A percentile compares a stretch with the other conserved stretches of the same genome.
Evolutionary conservation across 257 asterid species (phyloP).

Genomic region (Euphrasia confusa): DNA sequence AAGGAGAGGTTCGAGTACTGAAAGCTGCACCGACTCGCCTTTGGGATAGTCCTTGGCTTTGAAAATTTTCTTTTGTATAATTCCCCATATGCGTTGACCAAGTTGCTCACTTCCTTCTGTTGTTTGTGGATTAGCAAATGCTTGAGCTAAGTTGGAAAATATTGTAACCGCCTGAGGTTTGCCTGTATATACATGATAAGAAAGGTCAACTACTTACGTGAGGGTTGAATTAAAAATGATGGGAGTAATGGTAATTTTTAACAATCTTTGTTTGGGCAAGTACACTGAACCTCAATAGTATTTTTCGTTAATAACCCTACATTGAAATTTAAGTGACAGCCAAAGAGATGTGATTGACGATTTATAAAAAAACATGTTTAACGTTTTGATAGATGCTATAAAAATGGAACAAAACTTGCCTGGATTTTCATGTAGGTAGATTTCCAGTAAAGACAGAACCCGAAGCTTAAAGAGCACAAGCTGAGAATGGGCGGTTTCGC

Average conservation of each 20-base stretch:
- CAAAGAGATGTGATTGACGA: not conserved
- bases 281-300: no score
- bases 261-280: not conserved
- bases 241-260: not conserved
- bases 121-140: conserved; percentile 69
- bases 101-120: conserved; percentile 96
- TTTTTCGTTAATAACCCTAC: not conserved
- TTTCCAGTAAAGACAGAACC: conserved; percentile 87
- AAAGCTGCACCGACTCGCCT: conserved; percentile 59
- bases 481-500: conserved; percentile 96
- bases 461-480: conserved; percentile 95
- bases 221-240: not conserved
- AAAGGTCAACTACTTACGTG: conserved; percentile 8
- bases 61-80: conserved; percentile 81
- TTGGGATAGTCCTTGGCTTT: conserved; percentile 86
- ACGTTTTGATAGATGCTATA: not conserved
- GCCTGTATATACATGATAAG: conserved; percentile 43
- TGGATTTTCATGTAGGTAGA: conserved; percentile 90
- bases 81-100: conserved; percentile 91
- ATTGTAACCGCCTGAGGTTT: conserved; percentile 68
- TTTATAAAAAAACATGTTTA: not conserved
- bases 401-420: conserved; percentile 43
- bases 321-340: not conserved
- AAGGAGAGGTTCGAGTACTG: conserved; percentile 63
- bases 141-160: conserved; percentile 77